Percentiles rank a stretch among this genome's conserved stretches.
phyloP scores from a whole-genome alignment of 2,329 filamentous ascomycete genomes.

The Colletotrichum tamarilloi region DNA sequence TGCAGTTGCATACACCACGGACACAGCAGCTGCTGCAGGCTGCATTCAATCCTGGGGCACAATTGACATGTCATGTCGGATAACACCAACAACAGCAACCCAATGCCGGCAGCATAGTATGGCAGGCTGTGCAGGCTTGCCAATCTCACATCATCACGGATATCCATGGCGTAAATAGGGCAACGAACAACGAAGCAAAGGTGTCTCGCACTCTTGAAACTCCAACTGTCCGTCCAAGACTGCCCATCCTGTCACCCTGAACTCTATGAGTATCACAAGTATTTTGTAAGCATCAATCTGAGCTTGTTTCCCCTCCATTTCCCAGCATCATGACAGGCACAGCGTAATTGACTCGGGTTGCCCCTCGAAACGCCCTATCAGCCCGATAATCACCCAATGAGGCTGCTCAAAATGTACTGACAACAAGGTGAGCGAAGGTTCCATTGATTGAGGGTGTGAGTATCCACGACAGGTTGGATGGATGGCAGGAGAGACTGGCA shows the following conservation, averaged over 20 bases:
- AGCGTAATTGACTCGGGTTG: not conserved
- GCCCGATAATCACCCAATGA: not conserved
- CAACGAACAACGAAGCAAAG: not conserved
- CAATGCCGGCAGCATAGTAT: not conserved
- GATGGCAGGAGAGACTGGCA: not conserved
- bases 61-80: not conserved
- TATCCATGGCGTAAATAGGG: not conserved
- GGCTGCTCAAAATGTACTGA: not conserved
- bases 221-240: not conserved
- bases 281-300: not conserved
- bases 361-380: not conserved
- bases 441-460: not conserved
- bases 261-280: not conserved
- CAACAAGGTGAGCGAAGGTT: not conserved
- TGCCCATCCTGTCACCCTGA: not conserved
- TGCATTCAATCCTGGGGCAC: not conserved
- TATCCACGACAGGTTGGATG: not conserved
- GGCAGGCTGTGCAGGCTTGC: not conserved
- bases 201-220: too few relatives aligned
- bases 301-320: not conserved
- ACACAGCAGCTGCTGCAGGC: not conserved
- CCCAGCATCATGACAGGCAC: not conserved
- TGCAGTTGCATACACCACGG: not conserved
- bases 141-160: not conserved
- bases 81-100: not conserved